These are phyloP conservation scores for Fusarium zealandicum DNA, from an alignment of 2,329 filamentous ascomycete genomes.

Conservation along the genomic window DNA sequence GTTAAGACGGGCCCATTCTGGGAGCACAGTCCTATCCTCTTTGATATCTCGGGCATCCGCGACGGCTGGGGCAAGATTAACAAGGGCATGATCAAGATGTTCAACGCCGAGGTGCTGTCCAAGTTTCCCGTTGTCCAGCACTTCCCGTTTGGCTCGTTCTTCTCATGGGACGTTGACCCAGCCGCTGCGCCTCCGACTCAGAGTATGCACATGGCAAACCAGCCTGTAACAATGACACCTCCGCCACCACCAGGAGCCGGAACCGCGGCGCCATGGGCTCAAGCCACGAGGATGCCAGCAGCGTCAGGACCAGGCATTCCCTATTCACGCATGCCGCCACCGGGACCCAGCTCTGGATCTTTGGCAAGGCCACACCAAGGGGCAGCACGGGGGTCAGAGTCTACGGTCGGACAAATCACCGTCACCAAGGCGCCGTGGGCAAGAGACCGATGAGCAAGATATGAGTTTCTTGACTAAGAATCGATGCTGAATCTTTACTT, in stretches of 20 bases:
- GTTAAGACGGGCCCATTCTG: conserved; percentile 97
- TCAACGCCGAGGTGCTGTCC: conserved; percentile 91
- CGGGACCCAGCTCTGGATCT: conserved; percentile 41
- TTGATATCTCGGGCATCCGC: conserved; percentile 89
- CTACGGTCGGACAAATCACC: conserved; percentile 49
- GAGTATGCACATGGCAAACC: conserved; percentile 65
- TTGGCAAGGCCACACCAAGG: conserved; percentile 36
- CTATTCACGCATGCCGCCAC: conserved; percentile 47
- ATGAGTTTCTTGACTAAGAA: background rate
- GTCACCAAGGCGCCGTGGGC: conserved; percentile 59
- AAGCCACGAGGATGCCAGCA: conserved; percentile 50
- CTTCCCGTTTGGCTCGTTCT: conserved; percentile 83
- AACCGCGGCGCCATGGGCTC: conserved; percentile 56
- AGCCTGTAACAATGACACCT: conserved; percentile 50
- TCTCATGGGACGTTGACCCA: conserved; percentile 76
- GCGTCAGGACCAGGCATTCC: conserved; percentile 48
- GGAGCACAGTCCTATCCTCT: conserved; percentile 94
- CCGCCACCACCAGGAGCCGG: conserved; percentile 41
- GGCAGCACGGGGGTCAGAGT: conserved; percentile 34
- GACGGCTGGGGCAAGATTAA: conserved; percentile 99
- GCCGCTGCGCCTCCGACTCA: conserved; percentile 57
- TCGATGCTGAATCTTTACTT: background rate
- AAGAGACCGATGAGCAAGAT: conserved; percentile 37
- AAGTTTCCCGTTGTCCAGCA: conserved; percentile 99
- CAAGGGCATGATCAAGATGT: conserved; percentile 99